Base-by-base conservation (phyloP, 768 basidiomycete genomes). In the Phanerochaete carnosa region DNA sequence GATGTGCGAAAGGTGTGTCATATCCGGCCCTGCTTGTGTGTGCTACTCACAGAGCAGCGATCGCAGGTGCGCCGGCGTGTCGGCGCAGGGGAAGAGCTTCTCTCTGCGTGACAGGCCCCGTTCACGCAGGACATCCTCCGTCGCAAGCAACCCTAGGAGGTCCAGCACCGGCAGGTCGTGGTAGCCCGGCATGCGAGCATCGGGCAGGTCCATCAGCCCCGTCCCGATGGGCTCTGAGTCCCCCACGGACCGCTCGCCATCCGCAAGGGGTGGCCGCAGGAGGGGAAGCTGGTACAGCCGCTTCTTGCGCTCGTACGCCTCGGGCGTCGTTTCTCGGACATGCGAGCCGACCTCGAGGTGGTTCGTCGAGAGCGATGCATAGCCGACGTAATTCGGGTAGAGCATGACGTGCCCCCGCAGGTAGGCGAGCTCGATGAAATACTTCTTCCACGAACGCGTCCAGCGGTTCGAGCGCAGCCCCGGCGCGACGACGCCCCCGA, bases 381-480 rank as follows among this genome's bases (percentile, higher is more conserved):
- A 92, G 46, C 77, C 79, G 45, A 76, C 80, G 68, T 84, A 94
- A 74, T 94, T 95, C 12, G 93, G 92, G 68, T 95, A 95, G 30
- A 95, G 82, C 93, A 94, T 94, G 55, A 86, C 83, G 72, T 92
- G 92, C 2, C 92, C 91, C 5, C 86, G 84, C 15, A 95, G 79
- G 72, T 87, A 91, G 45, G 84, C 85, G 57, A 94, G 79, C 72
- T 95, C 93, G 73, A 94, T 94, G 71, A 94, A 92, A 73, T 88
- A 94, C 62, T 87, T 87, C 73, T 95, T 95, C 93, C 93, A 95
- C 7, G 90, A 92, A 53, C 80, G 80, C 15, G 80, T 79, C 94
- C 93, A 95, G 32, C 77, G 74, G 76, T 91, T 94, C 32, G 91
- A 94, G 46, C 92, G 86, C 23, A 92, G 84, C 28, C 82, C 74